A percentile compares a stretch with the other conserved stretches of the same genome.
phyloP scores from a whole-genome alignment of 306 rosid species.

The Castanea sativa region DNA sequence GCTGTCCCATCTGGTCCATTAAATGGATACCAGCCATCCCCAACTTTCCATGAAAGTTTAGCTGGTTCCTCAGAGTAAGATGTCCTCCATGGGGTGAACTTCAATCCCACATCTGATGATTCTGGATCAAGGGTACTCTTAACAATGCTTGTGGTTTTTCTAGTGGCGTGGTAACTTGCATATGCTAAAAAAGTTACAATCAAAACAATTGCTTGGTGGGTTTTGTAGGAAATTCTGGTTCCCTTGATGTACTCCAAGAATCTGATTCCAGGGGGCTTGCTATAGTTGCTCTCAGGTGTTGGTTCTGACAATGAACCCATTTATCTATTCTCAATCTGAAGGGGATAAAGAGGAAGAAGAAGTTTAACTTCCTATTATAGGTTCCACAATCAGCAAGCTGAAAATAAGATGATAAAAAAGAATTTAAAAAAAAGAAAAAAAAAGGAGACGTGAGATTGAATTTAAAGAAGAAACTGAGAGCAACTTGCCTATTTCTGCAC shows the following conservation, averaged over 20 bases:
- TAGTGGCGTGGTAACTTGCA: conserved; percentile 84
- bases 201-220: conserved; percentile 79
- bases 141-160: conserved; percentile 91
- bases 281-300: conserved; percentile 23
- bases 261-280: conserved; percentile 58
- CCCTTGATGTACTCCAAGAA: conserved; percentile 52
- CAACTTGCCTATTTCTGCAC: not conserved
- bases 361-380: conserved; percentile 21
- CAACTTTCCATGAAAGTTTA: conserved; percentile 33
- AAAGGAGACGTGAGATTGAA: not conserved
- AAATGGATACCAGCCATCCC: conserved; percentile 94
- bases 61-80: conserved; percentile 17
- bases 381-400: conserved; percentile 30
- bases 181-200: conserved; percentile 84
- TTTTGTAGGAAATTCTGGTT: conserved; percentile 70
- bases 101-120: conserved; percentile 43
- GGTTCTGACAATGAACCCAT: conserved; percentile 62
- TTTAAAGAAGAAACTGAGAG: not conserved
- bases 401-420: not conserved
- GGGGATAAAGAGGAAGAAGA: conserved; percentile 22
- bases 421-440: not conserved
- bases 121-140: conserved; percentile 93
- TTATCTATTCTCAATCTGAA: conserved; percentile 12
- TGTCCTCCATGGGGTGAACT: conserved; percentile 27
- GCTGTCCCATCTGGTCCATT: conserved; percentile 72